phyloP scores from a whole-genome alignment of 148 eudicot genomes.

The Gaultheria prostrata region DNA sequence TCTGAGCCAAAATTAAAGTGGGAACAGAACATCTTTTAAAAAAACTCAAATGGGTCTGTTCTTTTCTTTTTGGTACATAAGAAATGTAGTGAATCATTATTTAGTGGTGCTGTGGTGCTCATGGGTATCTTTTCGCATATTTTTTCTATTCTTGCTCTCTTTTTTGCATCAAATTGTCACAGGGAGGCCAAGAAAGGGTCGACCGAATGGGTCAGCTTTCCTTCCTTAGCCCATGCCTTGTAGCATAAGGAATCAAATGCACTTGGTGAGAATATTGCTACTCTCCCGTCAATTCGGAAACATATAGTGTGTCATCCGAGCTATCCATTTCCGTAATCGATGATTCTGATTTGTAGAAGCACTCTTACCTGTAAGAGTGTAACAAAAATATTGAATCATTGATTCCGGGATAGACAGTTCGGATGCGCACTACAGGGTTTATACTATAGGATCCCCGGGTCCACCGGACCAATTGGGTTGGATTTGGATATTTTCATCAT shows the following conservation, averaged over 20 bases:
- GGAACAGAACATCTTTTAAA: not conserved
- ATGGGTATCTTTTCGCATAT: not conserved
- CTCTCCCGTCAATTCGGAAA: not conserved
- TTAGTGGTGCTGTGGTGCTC: not conserved
- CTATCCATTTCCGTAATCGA: no score
- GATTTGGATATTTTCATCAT: not conserved
- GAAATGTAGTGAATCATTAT: not conserved
- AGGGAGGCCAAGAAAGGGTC: not conserved
- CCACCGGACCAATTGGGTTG: not conserved
- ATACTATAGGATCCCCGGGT: no score
- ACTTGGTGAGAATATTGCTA: not conserved
- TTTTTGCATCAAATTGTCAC: not conserved
- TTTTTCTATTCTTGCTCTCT: not conserved
- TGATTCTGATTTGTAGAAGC: no score
- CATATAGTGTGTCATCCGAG: no score
- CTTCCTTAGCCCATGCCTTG: not conserved
- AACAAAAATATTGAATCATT: no score
- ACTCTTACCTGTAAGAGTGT: no score
- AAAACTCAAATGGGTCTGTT: not conserved
- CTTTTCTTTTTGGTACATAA: not conserved
- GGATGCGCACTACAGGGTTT: no score
- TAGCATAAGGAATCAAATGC: not conserved
- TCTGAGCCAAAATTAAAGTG: not conserved
- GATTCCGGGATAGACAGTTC: no score
- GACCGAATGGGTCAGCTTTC: conserved; percentile 4